These are phyloP conservation scores for Paxillus involutus DNA, from an alignment of 768 basidiomycete genomes.

Conservation along the genomic window DNA sequence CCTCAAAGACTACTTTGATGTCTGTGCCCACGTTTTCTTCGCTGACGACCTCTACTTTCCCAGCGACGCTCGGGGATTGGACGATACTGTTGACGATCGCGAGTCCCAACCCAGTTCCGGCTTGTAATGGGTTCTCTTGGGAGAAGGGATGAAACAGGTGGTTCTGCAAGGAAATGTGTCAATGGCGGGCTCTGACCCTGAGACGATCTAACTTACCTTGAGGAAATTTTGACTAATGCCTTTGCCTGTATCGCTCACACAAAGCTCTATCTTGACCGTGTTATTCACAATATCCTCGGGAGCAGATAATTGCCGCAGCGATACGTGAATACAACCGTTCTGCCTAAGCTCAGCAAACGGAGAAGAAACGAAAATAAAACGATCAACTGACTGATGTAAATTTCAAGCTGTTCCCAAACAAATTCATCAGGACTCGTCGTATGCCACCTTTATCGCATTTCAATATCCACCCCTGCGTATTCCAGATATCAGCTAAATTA, in stretches of 20 bases:
- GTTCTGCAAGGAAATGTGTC: slow-evolving; percentile 47
- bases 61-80: slow-evolving; percentile 79
- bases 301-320: slow-evolving; percentile 71
- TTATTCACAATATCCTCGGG: slow-evolving; percentile 51
- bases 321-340: slow-evolving; percentile 87
- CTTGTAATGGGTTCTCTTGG: slow-evolving; percentile 92
- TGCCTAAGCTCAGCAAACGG: slow-evolving; percentile 29
- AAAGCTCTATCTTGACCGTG: slow-evolving; percentile 76
- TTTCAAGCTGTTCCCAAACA: slow-evolving; percentile 92
- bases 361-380: background rate
- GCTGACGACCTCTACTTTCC: slow-evolving; percentile 93
- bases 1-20: slow-evolving; percentile 82
- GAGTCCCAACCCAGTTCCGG: slow-evolving; percentile 90
- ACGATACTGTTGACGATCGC: slow-evolving; percentile 95
- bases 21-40: slow-evolving; percentile 89
- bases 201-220: slow-evolving; percentile 49
- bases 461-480: slow-evolving; percentile 74
- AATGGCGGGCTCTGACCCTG: background rate
- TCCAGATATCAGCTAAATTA: slow-evolving; percentile 7
- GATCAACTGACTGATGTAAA: slow-evolving; percentile 70
- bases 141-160: slow-evolving; percentile 97
- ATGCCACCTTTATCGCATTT: slow-evolving; percentile 93
- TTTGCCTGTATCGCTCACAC: slow-evolving; percentile 90
- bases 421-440: slow-evolving; percentile 88
- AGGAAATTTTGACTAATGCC: slow-evolving; percentile 93